Percentiles rank a stretch among this genome's conserved stretches.
Evolutionary conservation across 371 early-diverging fungal genomes (phyloP).

Genomic region (Mortierella sp.): DNA sequence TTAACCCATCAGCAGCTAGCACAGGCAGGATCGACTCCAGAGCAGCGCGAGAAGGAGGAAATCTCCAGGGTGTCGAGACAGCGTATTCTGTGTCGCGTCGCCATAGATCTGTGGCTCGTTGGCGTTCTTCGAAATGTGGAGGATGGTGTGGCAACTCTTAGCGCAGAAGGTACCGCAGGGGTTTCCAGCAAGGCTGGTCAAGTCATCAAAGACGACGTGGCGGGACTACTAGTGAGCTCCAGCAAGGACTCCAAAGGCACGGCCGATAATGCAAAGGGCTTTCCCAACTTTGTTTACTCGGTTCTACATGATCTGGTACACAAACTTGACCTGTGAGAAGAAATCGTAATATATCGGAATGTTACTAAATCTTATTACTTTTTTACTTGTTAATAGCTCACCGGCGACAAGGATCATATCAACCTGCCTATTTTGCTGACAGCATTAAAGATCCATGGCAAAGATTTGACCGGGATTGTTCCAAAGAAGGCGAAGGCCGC

Average conservation of each 20-base stretch:
- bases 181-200: conserved; percentile 49
- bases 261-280: conserved; percentile 23
- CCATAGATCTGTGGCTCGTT: conserved; percentile 87
- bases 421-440: conserved; percentile 83
- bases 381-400: conserved; percentile 41
- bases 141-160: conserved; percentile 66
- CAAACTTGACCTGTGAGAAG: neutral
- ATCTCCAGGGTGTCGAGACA: conserved; percentile 74
- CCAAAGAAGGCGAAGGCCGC: conserved; percentile 65
- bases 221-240: conserved; percentile 59
- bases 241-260: conserved; percentile 43
- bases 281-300: conserved; percentile 54
- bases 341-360: neutral
- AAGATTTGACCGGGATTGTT: conserved; percentile 63
- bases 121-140: conserved; percentile 81
- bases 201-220: conserved; percentile 62
- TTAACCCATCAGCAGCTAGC: conserved; percentile 49
- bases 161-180: conserved; percentile 62
- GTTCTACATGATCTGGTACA: conserved; percentile 56
- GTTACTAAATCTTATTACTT: neutral
- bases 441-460: conserved; percentile 80
- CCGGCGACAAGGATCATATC: conserved; percentile 66
- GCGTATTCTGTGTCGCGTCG: conserved; percentile 76
- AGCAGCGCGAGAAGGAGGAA: conserved; percentile 92
- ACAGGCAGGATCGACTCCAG: conserved; percentile 66